Evolutionary conservation across 805 yeast genomes (phyloP), one percentile per base, ranked within the genome.

Genomic region (Dipodascus albidus): DNA sequence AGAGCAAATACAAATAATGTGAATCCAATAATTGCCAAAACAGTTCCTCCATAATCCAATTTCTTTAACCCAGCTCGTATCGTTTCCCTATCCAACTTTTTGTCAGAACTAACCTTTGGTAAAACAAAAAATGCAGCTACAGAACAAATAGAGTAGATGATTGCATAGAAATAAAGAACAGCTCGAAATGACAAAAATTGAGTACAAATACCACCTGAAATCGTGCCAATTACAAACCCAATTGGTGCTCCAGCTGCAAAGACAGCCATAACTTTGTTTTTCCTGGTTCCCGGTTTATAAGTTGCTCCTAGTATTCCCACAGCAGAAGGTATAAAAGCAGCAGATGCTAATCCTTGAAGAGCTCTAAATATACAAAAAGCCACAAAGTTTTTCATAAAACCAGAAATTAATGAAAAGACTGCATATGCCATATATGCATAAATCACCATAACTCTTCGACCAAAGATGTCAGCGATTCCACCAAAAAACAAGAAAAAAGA

Each of bases 201-300:
- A n/a, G 65, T 57, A 55, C 76, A 70, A 8, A 75, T 70, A 50
- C 78, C 80, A 4, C 76, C 77, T 20, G 69, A 55, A 23, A 75
- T 57, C n/a, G 65, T 65, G 0, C 79, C 80, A 19, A 62, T 55
- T 2, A 74, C 73, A 49, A 69, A 72, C 20, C 80, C 80, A 3
- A 73, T 59, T 1, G 80, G 80, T 1, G 78, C 77, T 3, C 80
- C 79, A 1, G 73, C 71, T 6, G 72, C 62, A 55, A 74, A 72
- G 31, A 69, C 61, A 41, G 77, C 73, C 71, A 74, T 64, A 17
- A 63, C 76, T 57, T 69, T 57, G 58, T 74, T 74, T 55, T 74
- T 74, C 38, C 78, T 56, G 41, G 58, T 57, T 0, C 75, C 68
- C 24, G 72, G 71, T 31, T 60, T 60, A 54, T 75, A 76, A 2